Evolutionary conservation across 345 rosid genomes (phyloP).

Genomic region (Rhodomyrtus tomentosa): DNA sequence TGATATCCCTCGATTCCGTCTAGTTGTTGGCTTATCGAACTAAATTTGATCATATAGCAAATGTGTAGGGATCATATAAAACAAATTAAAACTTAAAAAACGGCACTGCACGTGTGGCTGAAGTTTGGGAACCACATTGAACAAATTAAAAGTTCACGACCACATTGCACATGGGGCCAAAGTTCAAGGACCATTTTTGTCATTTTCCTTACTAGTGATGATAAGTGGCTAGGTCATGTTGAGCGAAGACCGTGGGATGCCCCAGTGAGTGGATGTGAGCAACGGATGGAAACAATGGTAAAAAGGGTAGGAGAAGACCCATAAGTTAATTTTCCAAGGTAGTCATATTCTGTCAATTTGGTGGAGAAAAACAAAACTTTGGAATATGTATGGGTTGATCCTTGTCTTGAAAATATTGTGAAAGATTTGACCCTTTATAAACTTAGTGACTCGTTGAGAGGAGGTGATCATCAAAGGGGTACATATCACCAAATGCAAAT

Average conservation of each 20-base stretch:
- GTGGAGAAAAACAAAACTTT: not conserved
- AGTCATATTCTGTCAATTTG: not conserved
- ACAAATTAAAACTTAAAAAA: not conserved
- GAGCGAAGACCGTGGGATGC: not conserved
- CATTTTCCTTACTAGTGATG: not conserved
- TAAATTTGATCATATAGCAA: not conserved
- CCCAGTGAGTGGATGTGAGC: not conserved
- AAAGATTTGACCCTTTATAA: not conserved
- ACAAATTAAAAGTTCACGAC: not conserved
- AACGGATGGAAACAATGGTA: not conserved
- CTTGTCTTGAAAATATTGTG: not conserved
- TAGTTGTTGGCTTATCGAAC: not conserved
- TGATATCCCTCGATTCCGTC: not conserved
- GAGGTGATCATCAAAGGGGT: not conserved
- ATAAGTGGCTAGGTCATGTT: not conserved
- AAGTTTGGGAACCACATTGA: not conserved
- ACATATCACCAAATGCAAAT: not conserved
- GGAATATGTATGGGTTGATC: not conserved
- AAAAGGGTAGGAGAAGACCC: not conserved
- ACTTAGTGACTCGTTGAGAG: not conserved
- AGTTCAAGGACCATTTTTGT: not conserved
- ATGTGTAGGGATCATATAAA: not conserved
- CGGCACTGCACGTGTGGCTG: not conserved
- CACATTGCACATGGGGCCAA: not conserved
- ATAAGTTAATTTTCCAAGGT: not conserved